Evolutionary conservation across 257 asterid species (phyloP).

Genomic region (Przewalskia tangutica): DNA sequence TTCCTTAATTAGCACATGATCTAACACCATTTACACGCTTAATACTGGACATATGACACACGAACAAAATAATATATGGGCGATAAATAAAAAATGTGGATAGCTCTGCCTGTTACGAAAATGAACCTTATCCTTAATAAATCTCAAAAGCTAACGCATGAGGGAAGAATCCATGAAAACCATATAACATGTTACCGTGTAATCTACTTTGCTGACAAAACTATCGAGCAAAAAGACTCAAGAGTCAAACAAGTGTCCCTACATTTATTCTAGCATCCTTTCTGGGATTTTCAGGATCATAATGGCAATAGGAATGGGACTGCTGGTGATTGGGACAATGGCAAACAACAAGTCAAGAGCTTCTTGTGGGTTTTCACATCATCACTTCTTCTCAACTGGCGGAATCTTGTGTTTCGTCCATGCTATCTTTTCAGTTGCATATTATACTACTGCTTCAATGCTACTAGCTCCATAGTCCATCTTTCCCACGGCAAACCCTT

Average conservation of each 20-base stretch:
- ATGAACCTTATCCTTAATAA: no score
- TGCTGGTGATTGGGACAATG: constrained; percentile 63
- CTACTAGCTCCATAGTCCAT: neutral
- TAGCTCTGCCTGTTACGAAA: no score
- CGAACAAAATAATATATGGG: neutral
- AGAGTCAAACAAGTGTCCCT: neutral
- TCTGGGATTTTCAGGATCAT: constrained; percentile 39
- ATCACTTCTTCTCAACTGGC: constrained; percentile 60
- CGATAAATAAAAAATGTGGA: neutral
- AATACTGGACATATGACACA: neutral
- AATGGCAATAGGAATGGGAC: constrained; percentile 44
- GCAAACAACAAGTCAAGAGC: constrained; percentile 64
- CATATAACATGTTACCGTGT: neutral
- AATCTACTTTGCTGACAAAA: neutral
- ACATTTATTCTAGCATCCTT: neutral
- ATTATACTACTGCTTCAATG: constrained; percentile 47
- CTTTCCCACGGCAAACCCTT: neutral
- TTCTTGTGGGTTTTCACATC: constrained; percentile 71
- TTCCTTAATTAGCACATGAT: no score
- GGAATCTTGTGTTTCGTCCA: constrained; percentile 71
- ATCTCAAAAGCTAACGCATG: no score
- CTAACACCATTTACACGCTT: no score
- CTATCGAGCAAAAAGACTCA: neutral
- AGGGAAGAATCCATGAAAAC: no score
- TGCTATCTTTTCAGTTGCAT: constrained; percentile 54